Conservation (phyloP, 805 yeast genomes). For the Tetrapisispora namnaoensis region DNA sequence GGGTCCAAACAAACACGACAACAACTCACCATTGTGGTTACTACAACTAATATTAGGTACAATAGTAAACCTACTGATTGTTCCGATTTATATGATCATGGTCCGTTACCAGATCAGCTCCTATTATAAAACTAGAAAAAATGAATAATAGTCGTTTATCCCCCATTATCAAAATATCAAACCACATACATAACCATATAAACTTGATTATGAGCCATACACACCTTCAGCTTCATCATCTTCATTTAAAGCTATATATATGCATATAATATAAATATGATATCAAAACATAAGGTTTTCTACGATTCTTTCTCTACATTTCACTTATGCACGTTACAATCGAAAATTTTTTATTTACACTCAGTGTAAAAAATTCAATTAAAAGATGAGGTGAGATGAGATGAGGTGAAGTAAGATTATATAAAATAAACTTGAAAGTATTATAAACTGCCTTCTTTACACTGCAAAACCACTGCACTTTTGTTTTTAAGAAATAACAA, state of each 20-base stretch:
- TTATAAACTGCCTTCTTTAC: background rate
- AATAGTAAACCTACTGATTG: slow-evolving; percentile 38
- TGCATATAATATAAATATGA: too few species aligned
- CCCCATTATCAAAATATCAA: background rate
- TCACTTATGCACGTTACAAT: too few species aligned
- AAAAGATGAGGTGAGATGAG: slow-evolving; percentile 6
- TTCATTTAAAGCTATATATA: too few species aligned
- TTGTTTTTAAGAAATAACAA: too few species aligned
- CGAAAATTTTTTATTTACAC: background rate
- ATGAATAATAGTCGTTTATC: background rate
- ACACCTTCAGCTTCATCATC: too few species aligned
- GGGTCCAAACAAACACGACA: slow-evolving; percentile 51
- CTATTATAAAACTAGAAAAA: slow-evolving; percentile 34
- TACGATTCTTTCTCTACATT: background rate
- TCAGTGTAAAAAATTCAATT: background rate
- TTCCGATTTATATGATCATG: slow-evolving; percentile 48
- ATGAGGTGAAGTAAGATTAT: background rate
- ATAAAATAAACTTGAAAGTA: too few species aligned
- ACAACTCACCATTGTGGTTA: slow-evolving; percentile 41
- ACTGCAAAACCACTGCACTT: too few species aligned
- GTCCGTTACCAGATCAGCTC: slow-evolving; percentile 43
- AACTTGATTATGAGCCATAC: too few species aligned
- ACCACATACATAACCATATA: background rate
- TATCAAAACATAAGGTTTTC: background rate
- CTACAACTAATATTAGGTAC: slow-evolving; percentile 42